A percentile compares a stretch with the other conserved stretches of the same genome.
phyloP scores from a whole-genome alignment of 176 grass and related monocot species.

The Bonia amplexicaulis region DNA sequence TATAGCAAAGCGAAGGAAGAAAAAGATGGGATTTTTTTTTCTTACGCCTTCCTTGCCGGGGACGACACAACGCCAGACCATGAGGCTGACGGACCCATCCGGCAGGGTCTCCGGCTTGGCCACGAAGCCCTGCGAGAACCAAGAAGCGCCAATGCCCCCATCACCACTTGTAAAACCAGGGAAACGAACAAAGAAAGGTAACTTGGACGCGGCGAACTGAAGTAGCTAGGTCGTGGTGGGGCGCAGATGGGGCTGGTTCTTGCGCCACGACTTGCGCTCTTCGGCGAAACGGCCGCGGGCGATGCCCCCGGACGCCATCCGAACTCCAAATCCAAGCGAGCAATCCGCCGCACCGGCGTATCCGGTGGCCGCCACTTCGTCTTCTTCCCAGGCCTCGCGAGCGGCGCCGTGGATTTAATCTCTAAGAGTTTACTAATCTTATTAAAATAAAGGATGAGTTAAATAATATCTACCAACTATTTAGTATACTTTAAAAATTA shows the following conservation, averaged over 20 bases:
- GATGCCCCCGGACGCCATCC: constrained; percentile 57
- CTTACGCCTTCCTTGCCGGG: constrained; percentile 82
- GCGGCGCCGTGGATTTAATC: neutral
- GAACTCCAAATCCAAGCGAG: neutral
- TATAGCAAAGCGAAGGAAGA: neutral
- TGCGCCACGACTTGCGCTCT: constrained; percentile 87
- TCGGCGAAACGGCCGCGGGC: constrained; percentile 71
- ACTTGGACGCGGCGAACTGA: neutral
- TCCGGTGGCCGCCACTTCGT: neutral
- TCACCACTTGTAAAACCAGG: neutral
- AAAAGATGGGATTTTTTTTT: neutral
- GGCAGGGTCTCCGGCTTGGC: constrained; percentile 74
- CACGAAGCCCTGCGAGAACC: constrained; percentile 68
- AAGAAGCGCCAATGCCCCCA: neutral
- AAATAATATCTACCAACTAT: too few species aligned
- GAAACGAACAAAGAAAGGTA: neutral
- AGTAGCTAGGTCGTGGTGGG: neutral
- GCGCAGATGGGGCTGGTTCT: constrained; percentile 72
- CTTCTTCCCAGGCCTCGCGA: neutral
- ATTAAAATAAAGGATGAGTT: too few species aligned
- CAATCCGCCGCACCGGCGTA: neutral
- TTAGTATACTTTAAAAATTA: too few species aligned
- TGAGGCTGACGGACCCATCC: constrained; percentile 80
- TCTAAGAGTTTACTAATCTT: too few species aligned
- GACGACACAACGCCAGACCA: constrained; percentile 76